Conservation (phyloP, 2,329 filamentous ascomycete species). For the Fusarium sp. region DNA sequence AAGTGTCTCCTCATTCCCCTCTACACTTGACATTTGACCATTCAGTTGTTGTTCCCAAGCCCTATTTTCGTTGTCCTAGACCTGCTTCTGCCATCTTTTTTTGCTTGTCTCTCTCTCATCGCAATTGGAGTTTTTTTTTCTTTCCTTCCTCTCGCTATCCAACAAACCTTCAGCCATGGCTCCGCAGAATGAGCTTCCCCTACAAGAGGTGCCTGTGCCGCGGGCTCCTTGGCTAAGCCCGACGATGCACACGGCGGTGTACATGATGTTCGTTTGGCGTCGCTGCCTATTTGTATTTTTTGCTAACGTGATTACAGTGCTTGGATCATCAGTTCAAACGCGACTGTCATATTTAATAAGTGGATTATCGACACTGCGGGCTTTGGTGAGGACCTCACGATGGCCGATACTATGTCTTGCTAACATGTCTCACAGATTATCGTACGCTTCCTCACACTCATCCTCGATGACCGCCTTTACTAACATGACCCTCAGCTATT, state of each 20-base stretch:
- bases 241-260: background rate
- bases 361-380: conserved; percentile 20
- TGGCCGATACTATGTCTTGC: rapidly evolving
- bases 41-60: background rate
- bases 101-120: background rate
- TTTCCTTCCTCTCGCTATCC: background rate
- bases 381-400: conserved; percentile 3
- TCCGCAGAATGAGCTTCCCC: background rate
- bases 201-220: background rate
- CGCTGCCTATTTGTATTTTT: background rate
- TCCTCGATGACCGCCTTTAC: background rate
- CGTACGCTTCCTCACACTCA: background rate
- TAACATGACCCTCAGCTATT: background rate
- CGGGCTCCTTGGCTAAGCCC: background rate
- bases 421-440: conserved; percentile 11
- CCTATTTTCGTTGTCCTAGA: background rate
- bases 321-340: conserved; percentile 18
- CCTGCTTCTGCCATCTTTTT: background rate
- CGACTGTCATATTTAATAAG: conserved; percentile 19
- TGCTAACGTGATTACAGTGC: background rate
- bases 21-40: background rate
- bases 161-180: background rate
- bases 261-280: conserved; percentile 14
- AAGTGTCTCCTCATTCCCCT: background rate
- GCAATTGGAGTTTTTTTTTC: background rate